phyloP scores from a whole-genome alignment of 139 green algal species.

The Gonium pectorale region DNA sequence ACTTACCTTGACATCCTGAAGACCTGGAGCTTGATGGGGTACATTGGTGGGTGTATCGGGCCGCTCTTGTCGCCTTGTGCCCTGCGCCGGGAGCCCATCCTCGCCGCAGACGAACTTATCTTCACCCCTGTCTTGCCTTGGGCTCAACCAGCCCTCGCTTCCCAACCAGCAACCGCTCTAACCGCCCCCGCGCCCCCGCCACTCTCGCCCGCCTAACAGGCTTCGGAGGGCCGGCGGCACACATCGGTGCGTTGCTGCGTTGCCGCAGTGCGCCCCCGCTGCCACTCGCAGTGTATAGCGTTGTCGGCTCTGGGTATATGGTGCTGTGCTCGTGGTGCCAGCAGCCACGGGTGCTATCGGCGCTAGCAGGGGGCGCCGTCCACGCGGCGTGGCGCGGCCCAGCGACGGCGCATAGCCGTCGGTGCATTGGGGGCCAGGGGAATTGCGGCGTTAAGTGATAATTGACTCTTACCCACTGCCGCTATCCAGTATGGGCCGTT shows the following conservation, averaged over 20 bases:
- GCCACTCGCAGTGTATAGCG: background rate
- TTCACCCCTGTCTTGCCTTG: background rate
- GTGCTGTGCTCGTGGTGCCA: too few relatives aligned
- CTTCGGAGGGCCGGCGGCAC: slow-evolving; percentile 85
- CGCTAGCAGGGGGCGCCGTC: background rate
- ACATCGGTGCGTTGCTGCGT: slow-evolving; percentile 67
- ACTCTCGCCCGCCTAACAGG: slow-evolving; percentile 32
- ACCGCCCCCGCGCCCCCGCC: too few relatives aligned
- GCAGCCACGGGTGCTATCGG: background rate
- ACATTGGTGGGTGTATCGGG: slow-evolving; percentile 5
- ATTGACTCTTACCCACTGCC: too few relatives aligned
- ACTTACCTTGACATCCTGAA: slow-evolving; percentile 34
- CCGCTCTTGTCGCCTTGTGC: background rate
- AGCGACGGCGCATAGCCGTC: too few relatives aligned
- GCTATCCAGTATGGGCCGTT: background rate
- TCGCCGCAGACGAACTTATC: background rate
- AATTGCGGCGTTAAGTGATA: too few relatives aligned
- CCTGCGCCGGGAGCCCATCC: background rate
- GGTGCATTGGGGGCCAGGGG: too few relatives aligned
- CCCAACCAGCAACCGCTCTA: too few relatives aligned
- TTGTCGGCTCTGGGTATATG: background rate
- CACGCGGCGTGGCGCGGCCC: too few relatives aligned
- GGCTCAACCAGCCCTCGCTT: background rate
- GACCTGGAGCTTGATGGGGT: slow-evolving; percentile 30
- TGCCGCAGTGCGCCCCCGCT: background rate